Conservation (phyloP, 2,329 filamentous ascomycete genomes). For the Penicillium sp. region DNA sequence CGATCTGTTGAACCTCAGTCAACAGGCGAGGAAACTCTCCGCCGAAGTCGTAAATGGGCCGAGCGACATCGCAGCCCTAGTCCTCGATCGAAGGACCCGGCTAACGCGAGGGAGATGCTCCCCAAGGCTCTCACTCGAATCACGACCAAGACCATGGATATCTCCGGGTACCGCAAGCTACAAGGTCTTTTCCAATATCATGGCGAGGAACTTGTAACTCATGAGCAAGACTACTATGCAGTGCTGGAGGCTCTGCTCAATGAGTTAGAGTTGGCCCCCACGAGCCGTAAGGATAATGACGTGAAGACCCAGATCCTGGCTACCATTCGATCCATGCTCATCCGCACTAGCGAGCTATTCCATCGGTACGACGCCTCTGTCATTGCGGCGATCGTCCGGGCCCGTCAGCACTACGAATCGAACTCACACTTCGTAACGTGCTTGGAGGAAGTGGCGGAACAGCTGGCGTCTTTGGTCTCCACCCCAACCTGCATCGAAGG, state of each 20-base stretch:
- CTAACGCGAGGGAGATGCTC: constrained; percentile 39
- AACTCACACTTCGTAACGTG: constrained; percentile 42
- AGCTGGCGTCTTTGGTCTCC: constrained; percentile 31
- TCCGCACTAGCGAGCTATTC: constrained; percentile 37
- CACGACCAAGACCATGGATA: constrained; percentile 37
- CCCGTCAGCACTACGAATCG: constrained; percentile 40
- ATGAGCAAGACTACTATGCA: constrained; percentile 38
- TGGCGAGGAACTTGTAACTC: constrained; percentile 33
- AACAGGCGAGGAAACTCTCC: constrained; percentile 25
- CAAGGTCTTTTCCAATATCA: constrained; percentile 42
- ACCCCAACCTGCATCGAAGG: constrained; percentile 29
- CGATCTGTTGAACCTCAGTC: constrained; percentile 13
- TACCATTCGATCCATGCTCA: constrained; percentile 42
- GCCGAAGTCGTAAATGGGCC: constrained; percentile 34
- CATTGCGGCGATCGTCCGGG: constrained; percentile 38
- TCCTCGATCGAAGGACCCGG: constrained; percentile 40
- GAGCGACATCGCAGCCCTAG: constrained; percentile 38
- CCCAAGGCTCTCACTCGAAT: constrained; percentile 40
- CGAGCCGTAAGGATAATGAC: constrained; percentile 34
- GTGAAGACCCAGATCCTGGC: constrained; percentile 45
- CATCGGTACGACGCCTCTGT: constrained; percentile 34
- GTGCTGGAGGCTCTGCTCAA: constrained; percentile 39
- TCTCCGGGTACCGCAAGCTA: constrained; percentile 44
- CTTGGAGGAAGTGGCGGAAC: constrained; percentile 40
- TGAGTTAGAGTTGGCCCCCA: constrained; percentile 35